Conservation (phyloP, 768 basidiomycete genomes). For the Panus rudis region DNA sequence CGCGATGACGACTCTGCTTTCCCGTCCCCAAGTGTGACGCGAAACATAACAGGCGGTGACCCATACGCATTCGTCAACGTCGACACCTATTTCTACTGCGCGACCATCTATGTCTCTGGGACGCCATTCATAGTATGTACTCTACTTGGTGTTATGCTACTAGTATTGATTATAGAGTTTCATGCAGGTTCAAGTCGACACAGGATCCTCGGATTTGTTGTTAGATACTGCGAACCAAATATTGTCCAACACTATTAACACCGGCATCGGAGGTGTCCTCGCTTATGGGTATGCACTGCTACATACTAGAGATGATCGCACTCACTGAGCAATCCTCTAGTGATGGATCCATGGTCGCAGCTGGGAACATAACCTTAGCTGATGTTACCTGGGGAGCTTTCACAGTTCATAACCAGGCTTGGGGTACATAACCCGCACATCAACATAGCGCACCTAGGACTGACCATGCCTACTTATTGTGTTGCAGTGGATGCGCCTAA, state of each 20-base stretch:
- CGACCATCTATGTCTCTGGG: neutral
- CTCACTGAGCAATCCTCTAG: neutral
- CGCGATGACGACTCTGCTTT: too few relatives aligned
- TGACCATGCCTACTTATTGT: too few relatives aligned
- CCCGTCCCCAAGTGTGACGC: too few relatives aligned
- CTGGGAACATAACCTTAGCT: neutral
- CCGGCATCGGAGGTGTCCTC: neutral
- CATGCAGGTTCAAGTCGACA: constrained; percentile 10
- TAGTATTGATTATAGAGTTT: neutral
- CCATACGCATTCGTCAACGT: neutral
- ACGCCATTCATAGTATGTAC: neutral
- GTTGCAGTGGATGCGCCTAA: constrained; percentile 2
- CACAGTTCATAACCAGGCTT: constrained; percentile 1
- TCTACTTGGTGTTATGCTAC: neutral
- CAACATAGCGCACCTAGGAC: too few relatives aligned
- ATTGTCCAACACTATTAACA: neutral
- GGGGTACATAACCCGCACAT: too few relatives aligned
- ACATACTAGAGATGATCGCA: too few relatives aligned
- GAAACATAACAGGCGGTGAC: neutral
- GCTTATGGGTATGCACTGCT: constrained; percentile 1
- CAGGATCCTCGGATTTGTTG: constrained; percentile 11
- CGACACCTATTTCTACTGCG: neutral
- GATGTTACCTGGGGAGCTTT: constrained; percentile 3
- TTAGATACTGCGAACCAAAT: constrained; percentile 1
- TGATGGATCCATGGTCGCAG: neutral